Conservation (phyloP, 2,329 filamentous ascomycete genomes). For the Cercospora brassicicola region DNA sequence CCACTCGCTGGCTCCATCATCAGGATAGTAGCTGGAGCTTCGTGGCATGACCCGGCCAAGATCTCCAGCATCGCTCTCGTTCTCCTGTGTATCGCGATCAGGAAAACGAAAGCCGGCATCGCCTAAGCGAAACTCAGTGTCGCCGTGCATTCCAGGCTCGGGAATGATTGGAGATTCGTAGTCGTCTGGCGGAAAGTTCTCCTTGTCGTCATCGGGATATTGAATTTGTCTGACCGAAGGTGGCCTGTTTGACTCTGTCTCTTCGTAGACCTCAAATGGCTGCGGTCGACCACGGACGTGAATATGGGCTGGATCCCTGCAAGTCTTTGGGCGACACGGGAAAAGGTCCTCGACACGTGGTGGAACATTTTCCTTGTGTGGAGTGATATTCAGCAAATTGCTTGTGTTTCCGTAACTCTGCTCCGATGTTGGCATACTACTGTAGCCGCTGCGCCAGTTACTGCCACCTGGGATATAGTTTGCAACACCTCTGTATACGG, state of each 20-base stretch:
- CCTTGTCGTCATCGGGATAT: slow-evolving; percentile 23
- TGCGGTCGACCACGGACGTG: slow-evolving; percentile 1
- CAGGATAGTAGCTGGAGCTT: slow-evolving; percentile 23
- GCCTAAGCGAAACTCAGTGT: not conserved
- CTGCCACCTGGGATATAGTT: not conserved
- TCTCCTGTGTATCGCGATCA: not conserved
- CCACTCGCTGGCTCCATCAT: slow-evolving; percentile 17
- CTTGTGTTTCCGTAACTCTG: slow-evolving; percentile 37
- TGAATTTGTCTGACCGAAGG: not conserved
- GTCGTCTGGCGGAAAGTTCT: slow-evolving; percentile 23
- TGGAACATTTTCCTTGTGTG: not conserved
- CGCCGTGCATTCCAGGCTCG: slow-evolving; percentile 4
- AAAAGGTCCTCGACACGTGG: not conserved
- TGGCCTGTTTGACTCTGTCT: not conserved
- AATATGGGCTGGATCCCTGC: slow-evolving; percentile 16
- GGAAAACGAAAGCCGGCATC: slow-evolving; percentile 2
- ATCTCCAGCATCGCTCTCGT: slow-evolving; percentile 15
- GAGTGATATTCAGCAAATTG: slow-evolving; percentile 32
- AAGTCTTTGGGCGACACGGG: slow-evolving; percentile 11
- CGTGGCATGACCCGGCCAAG: slow-evolving; percentile 11
- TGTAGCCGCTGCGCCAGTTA: slow-evolving; percentile 19
- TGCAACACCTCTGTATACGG: slow-evolving; percentile 14
- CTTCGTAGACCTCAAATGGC: not conserved
- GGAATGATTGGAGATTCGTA: slow-evolving; percentile 6
- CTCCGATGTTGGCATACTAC: slow-evolving; percentile 35